A percentile compares a stretch with the other conserved stretches of the same genome.
Conservation (phyloP, 2,329 filamentous ascomycete genomes). For the Epichloe sp. region DNA sequence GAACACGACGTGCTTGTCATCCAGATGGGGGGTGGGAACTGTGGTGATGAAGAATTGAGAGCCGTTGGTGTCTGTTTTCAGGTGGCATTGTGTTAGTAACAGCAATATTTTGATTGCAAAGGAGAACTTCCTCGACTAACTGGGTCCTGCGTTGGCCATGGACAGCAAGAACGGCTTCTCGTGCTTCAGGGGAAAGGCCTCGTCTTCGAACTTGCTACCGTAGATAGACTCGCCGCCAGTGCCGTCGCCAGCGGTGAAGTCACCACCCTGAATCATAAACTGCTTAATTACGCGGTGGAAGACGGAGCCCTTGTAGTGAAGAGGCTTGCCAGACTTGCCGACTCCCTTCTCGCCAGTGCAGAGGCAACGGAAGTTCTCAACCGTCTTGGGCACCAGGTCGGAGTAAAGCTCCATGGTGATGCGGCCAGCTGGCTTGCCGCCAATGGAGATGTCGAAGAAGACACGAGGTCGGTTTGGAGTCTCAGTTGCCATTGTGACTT, state of each 20-base stretch:
- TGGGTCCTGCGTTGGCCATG: conserved; percentile 95
- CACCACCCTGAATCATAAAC: conserved; percentile 93
- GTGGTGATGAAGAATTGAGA: conserved; percentile 98
- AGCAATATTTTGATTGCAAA: too few relatives aligned
- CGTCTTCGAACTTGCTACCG: conserved; percentile 91
- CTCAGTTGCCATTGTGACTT: conserved; percentile 26
- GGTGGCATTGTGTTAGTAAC: conserved; percentile 3
- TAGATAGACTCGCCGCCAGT: conserved; percentile 97
- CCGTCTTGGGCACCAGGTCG: conserved; percentile 79
- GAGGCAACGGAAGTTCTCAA: conserved; percentile 88
- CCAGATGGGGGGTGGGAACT: conserved; percentile 84
- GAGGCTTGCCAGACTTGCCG: conserved; percentile 67
- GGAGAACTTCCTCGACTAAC: conserved; percentile 31
- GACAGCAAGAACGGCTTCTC: conserved; percentile 85
- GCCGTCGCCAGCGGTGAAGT: conserved; percentile 89
- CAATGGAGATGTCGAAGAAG: conserved; percentile 87
- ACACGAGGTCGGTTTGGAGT: conserved; percentile 56
- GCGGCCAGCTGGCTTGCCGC: conserved; percentile 58
- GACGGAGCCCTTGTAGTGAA: conserved; percentile 83
- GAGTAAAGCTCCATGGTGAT: conserved; percentile 74
- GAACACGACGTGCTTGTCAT: conserved; percentile 95
- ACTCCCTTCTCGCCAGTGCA: conserved; percentile 90
- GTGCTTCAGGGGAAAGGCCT: conserved; percentile 89
- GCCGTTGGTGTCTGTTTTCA: conserved; percentile 65
- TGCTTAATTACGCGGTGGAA: conserved; percentile 98